Percentiles rank a stretch among this genome's conserved stretches.
These are phyloP conservation scores for Mycotypha africana DNA, from an alignment of 371 early-diverging fungal genomes.

Conservation along the genomic window DNA sequence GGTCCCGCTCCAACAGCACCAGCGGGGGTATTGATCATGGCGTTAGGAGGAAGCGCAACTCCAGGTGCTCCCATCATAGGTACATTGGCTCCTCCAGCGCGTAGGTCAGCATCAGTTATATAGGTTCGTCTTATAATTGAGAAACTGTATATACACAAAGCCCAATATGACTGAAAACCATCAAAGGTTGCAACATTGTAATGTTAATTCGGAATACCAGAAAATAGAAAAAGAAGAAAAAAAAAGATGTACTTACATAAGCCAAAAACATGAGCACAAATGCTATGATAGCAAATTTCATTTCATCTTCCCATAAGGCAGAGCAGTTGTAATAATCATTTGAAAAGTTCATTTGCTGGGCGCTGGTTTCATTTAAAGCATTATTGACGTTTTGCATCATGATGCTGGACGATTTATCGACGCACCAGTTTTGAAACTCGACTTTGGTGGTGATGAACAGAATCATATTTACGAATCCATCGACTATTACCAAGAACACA, in stretches of 20 bases:
- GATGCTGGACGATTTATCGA: slow-evolving; percentile 4
- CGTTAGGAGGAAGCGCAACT: slow-evolving; percentile 8
- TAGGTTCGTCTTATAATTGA: slow-evolving; percentile 4
- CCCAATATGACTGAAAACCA: slow-evolving; percentile 14
- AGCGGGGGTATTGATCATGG: too few species aligned
- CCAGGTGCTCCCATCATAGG: slow-evolving; percentile 2
- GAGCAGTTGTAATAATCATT: slow-evolving; percentile 22
- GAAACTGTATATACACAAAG: slow-evolving; percentile 15
- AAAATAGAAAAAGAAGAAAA: too few species aligned
- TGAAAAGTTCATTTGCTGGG: slow-evolving; percentile 1
- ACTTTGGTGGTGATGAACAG: slow-evolving; percentile 16
- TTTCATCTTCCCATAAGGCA: slow-evolving; percentile 20
- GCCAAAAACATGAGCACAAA: slow-evolving; percentile 17
- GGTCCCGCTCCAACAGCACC: background rate
- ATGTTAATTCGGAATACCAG: background rate
- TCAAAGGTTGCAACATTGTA: background rate
- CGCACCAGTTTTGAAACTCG: slow-evolving; percentile 10
- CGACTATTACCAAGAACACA: slow-evolving; percentile 21
- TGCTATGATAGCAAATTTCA: slow-evolving; percentile 22
- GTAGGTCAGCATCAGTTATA: background rate
- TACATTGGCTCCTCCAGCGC: slow-evolving; percentile 2
- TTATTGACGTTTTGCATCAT: background rate
- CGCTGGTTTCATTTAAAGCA: background rate
- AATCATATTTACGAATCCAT: slow-evolving; percentile 19
- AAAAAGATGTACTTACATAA: slow-evolving; percentile 30